Base-by-base conservation (phyloP, 2,329 filamentous ascomycete species). In the Geoglossum cookeanum region DNA sequence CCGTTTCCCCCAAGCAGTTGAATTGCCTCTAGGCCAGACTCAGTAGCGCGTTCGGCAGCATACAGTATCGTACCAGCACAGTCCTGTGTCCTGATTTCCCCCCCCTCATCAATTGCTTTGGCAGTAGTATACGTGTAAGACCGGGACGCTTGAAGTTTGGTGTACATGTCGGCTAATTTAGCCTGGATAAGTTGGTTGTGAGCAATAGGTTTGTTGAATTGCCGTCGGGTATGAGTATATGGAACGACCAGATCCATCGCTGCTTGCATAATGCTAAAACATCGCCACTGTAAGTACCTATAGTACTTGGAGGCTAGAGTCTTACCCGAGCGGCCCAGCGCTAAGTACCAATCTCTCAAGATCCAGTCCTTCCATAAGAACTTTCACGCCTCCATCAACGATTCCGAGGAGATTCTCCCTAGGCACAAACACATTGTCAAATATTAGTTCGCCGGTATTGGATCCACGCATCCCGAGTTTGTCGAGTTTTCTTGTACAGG, bases 401-500 rank as follows among this genome's bases (percentile, higher is more conserved):
- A 78, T 70, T 33, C 92, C 92, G 0, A 98, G 78, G 0, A 96
- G 71, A 68, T 94, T 87, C 64, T 85, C 84, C 7, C 75, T 72
- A 3, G 92, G 89, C 5, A 97, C 88, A 66, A 96, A 95, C 58
- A 96, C 88, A 62, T 84, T 77, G 61, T 95, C 89, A 63, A 97
- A 94, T 58, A 91, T 79, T 29, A 97, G 78, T 70, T 97, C 92
- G 64, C 92, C 92, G 0, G 92, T 97, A 71, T 96, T 96, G 63
- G 86, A 92, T 59, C 92, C 92, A 58, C 92, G 81, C 92, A 98
- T 98, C 63, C 92, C 92, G 70, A 98, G 84, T 74, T 98, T 97
- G 75, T 97, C 91, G 17, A 97, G 81, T 72, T 97, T 97, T 60
- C 87, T 78, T 5, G 88, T 82, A 64, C 88, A 90, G 61, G 81